Conservation (phyloP, 768 basidiomycete genomes). For the Collybiopsis luxurians region DNA sequence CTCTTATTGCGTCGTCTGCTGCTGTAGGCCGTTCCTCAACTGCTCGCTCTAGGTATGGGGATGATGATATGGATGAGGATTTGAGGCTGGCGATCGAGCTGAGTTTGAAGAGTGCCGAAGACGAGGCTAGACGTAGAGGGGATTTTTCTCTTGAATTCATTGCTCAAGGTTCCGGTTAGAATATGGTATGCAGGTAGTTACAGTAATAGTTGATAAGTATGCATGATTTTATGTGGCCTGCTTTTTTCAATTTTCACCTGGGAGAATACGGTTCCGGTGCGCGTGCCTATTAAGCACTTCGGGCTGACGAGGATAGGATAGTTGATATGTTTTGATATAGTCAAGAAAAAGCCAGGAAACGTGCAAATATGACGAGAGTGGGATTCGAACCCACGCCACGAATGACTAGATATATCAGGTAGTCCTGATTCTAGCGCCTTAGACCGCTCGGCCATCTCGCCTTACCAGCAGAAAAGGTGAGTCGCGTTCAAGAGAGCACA, state of each 20-base stretch:
- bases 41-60: constrained; percentile 4
- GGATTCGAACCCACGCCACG: constrained; percentile 25
- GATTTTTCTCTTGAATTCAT: constrained; percentile 12
- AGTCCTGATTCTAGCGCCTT: constrained; percentile 60
- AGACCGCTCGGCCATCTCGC: constrained; percentile 56
- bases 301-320: too few species aligned
- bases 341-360: too few species aligned
- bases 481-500: too few species aligned
- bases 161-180: background rate
- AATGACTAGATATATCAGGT: constrained; percentile 18
- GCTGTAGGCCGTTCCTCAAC: constrained; percentile 12
- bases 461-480: too few species aligned
- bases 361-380: constrained; percentile 24
- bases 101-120: constrained; percentile 44
- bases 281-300: too few species aligned
- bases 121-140: constrained; percentile 48
- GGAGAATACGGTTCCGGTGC: too few species aligned
- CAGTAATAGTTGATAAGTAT: too few species aligned
- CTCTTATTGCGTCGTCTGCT: constrained; percentile 3
- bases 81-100: constrained; percentile 63
- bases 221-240: too few species aligned
- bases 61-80: constrained; percentile 47
- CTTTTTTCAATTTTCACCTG: too few species aligned
- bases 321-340: too few species aligned
- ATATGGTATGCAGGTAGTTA: too few species aligned